Evolutionary conservation across 1,284 basidiomycete genomes (phyloP), one percentile per base, ranked within the genome.

Genomic region (Schizophyllum commune): DNA sequence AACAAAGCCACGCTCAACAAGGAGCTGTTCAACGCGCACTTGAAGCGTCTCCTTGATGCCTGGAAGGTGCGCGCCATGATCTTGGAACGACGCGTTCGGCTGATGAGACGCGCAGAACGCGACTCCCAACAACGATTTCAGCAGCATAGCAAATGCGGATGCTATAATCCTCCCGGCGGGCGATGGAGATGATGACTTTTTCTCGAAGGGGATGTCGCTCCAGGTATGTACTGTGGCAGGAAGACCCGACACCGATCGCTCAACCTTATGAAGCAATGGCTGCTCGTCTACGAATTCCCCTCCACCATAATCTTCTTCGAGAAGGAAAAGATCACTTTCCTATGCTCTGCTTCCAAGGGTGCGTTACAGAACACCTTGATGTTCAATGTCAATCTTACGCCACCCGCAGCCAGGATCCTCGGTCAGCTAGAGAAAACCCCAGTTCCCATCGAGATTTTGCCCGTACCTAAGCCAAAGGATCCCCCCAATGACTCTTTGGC

Each of bases 281-380:
- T 98, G 8, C 83, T 98, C 34, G 96, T 95, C 22, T 98, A 95
- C 73, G 96, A 98, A 73, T 98, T 98, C 70, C 96, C 96, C 0
- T 94, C 94, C 0, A 98, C 96, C 0, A 79, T 98, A 54, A 84
- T 96, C 61, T 75, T 96, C 39, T 90, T 98, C 67, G 83, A 89
- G 66, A 87, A 88, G 68, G 78, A 87, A 59, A 89, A 84, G 68
- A 75, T 98, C 32, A 82, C 79, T 32, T 90, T 98, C 61, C 78
- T 98, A 52, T 95, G 92, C 66, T 96, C 94, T 20, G 84, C 89
- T 3, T 91, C 89, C 33, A 98, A 98, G 83, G 92, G 94, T 94
- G 61, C 64, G 64, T 58, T 32, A 57, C 52, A 51, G 62, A 56
- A 52, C 61, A 27, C 60, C 15, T 55, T 34, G 47, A 62, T 56